Evolutionary conservation across 768 basidiomycete species (phyloP).

Genomic region (Russula abietina): DNA sequence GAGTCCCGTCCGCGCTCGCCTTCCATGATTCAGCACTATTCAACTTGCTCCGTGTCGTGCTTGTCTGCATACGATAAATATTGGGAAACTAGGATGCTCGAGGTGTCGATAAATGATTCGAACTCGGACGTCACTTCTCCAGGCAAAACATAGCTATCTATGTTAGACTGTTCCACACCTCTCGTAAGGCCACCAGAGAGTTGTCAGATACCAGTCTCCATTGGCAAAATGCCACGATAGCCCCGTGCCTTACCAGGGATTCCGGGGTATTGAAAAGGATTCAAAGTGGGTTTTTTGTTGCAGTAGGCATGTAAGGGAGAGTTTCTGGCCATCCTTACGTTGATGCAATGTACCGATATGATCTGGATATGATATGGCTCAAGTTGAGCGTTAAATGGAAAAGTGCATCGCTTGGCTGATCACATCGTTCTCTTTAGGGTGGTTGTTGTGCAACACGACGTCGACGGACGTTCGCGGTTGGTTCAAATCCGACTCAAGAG

Average conservation of each 20-base stretch:
- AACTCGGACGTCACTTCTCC: neutral
- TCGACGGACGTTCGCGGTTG: too few relatives aligned
- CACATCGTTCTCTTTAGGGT: too few relatives aligned
- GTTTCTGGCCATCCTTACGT: neutral
- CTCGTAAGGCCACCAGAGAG: too few relatives aligned
- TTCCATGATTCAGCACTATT: conserved; percentile 11
- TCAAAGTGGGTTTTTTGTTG: neutral
- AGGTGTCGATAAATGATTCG: conserved; percentile 5
- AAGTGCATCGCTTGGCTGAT: neutral
- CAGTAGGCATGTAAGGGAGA: neutral
- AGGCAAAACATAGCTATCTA: too few relatives aligned
- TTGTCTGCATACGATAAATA: conserved; percentile 13
- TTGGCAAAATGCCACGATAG: too few relatives aligned
- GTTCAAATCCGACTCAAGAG: too few relatives aligned
- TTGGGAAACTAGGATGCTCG: conserved; percentile 5
- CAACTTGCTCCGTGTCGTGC: neutral
- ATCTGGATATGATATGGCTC: neutral
- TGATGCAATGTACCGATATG: too few relatives aligned
- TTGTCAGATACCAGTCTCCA: neutral
- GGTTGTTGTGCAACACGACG: too few relatives aligned
- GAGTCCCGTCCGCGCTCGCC: conserved; percentile 10
- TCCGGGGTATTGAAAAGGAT: neutral
- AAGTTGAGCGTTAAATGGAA: neutral
- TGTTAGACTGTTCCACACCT: too few relatives aligned
- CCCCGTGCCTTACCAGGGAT: neutral